Percentiles rank a stretch among this genome's conserved stretches.
phyloP scores from a whole-genome alignment of 2,329 filamentous ascomycete genomes.

The Nigrospora osmanthi region DNA sequence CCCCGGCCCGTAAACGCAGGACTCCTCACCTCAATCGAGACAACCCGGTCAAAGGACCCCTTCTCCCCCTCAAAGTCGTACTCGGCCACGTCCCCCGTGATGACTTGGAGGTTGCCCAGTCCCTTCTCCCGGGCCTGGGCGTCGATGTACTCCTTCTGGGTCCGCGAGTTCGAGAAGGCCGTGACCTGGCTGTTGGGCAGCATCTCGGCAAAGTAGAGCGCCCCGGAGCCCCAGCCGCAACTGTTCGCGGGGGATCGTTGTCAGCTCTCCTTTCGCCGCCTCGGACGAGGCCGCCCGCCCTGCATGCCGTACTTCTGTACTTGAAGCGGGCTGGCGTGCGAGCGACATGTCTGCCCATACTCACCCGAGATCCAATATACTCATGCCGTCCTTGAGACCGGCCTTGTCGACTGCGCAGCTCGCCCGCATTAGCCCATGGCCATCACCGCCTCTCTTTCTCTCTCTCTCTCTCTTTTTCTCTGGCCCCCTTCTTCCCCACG shows the following conservation, averaged over 20 bases:
- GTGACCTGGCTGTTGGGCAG: slow-evolving; percentile 55
- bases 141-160: slow-evolving; percentile 62
- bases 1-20: not conserved
- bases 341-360: slow-evolving; percentile 5
- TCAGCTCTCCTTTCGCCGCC: not conserved
- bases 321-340: too few relatives aligned
- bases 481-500: too few relatives aligned
- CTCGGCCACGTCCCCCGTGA: slow-evolving; percentile 60
- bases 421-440: not conserved
- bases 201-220: slow-evolving; percentile 57
- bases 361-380: slow-evolving; percentile 54
- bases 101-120: slow-evolving; percentile 51
- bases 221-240: slow-evolving; percentile 62
- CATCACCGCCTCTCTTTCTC: not conserved
- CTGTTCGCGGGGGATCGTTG: slow-evolving; percentile 22
- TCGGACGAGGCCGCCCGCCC: slow-evolving; percentile 8
- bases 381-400: slow-evolving; percentile 50
- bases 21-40: slow-evolving; percentile 49
- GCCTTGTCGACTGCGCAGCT: slow-evolving; percentile 42
- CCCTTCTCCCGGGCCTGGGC: slow-evolving; percentile 44
- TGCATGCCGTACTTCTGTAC: too few relatives aligned
- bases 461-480: not conserved
- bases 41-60: slow-evolving; percentile 53
- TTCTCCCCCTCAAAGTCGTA: slow-evolving; percentile 52
- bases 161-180: slow-evolving; percentile 62